Percentiles rank a stretch among this genome's conserved stretches.
These are phyloP conservation scores for Apium graveolens DNA, from an alignment of 129 eudicot genomes.

Conservation along the genomic window DNA sequence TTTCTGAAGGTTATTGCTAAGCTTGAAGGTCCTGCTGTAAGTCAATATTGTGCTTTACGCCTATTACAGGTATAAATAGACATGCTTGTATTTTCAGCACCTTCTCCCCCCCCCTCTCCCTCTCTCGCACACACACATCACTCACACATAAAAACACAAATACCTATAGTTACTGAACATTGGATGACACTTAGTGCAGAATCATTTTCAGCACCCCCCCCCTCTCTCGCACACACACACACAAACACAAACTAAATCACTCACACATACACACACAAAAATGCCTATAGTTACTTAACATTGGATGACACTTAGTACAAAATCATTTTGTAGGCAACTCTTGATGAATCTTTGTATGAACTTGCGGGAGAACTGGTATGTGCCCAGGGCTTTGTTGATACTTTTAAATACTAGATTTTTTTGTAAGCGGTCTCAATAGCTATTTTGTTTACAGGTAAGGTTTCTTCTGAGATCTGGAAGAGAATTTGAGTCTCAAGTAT, in stretches of 20 bases:
- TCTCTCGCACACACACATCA: not conserved
- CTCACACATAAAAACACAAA: not conserved
- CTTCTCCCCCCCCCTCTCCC: not conserved
- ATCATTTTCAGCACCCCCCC: constrained; percentile 7
- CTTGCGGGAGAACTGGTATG: constrained; percentile 98
- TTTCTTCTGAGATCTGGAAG: constrained; percentile 95
- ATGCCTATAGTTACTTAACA: not conserved
- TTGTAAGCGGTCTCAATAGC: not conserved
- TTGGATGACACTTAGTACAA: constrained; percentile 10
- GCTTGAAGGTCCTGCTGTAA: constrained; percentile 95
- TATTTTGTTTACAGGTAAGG: constrained; percentile 65
- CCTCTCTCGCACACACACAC: not conserved
- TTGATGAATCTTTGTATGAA: constrained; percentile 86
- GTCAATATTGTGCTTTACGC: constrained; percentile 94
- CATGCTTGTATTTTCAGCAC: not conserved
- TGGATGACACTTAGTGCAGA: constrained; percentile 12
- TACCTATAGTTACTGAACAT: not conserved
- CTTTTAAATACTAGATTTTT: constrained; percentile 3
- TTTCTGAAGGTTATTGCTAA: constrained; percentile 77
- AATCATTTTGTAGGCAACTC: constrained; percentile 64
- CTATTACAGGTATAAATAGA: constrained; percentile 59
- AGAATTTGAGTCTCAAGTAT: constrained; percentile 63
- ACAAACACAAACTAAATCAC: not conserved
- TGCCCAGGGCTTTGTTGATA: not conserved
- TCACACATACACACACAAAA: not conserved